Conservation (phyloP, 768 basidiomycete genomes). For the Crucibulum laeve region DNA sequence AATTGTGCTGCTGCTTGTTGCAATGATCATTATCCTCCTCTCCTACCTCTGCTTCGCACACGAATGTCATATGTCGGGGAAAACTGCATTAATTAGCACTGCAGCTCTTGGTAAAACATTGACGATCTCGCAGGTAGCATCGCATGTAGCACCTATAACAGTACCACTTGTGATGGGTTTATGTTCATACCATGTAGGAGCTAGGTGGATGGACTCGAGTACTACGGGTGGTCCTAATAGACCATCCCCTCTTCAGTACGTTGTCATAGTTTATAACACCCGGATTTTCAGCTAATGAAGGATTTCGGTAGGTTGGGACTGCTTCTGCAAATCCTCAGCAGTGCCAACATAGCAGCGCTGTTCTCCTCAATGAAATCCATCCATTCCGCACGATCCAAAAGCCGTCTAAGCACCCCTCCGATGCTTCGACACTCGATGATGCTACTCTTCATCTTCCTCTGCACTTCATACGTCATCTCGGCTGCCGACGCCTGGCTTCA, state of each 20-base stretch:
- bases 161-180: constrained; percentile 1
- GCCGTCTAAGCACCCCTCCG: background rate
- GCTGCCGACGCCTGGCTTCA: background rate
- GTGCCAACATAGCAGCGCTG: background rate
- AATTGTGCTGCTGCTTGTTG: no score
- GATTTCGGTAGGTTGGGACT: background rate
- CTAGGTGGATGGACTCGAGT: background rate
- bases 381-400: background rate
- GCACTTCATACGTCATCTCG: background rate
- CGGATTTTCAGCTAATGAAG: background rate
- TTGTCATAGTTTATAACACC: background rate
- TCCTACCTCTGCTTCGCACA: background rate
- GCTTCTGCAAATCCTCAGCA: background rate
- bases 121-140: background rate
- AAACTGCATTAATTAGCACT: background rate
- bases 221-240: background rate
- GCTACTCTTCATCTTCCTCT: background rate
- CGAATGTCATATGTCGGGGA: background rate
- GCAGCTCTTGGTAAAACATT: background rate
- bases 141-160: background rate
- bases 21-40: background rate
- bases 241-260: background rate
- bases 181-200: background rate
- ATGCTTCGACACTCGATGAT: background rate
- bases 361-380: background rate